Evolutionary conservation across 805 yeast species (phyloP), one percentile per base, ranked within the genome.

Genomic region (Kuraishia floccosa): DNA sequence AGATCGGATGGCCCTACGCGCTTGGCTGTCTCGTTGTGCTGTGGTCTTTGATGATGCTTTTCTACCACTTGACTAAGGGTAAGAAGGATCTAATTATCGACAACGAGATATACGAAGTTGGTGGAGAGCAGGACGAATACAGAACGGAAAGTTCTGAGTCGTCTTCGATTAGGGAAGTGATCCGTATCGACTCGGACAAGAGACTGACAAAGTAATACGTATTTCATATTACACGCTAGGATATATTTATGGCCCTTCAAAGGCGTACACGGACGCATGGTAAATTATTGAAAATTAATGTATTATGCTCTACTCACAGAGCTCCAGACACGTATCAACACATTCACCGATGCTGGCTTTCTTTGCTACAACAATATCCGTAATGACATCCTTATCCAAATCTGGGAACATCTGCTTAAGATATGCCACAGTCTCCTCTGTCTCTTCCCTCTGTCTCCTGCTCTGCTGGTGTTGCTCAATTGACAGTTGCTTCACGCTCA

Each of bases 351-450:
- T 60, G 30, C 76, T 61, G 20, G 79, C 78, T 38, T 70, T 64
- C 46, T 77, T 80, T 50, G 76, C 71, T 2, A 57, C 54, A 20
- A 85, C 65, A 3, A 85, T 75, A 46, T 85, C 95, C 33, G 65
- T 68, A 30, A 86, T 63, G 1, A 86, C 56, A 1, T 71, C 81
- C 30, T 58, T 56, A 41, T 84, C 94, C 37, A 85, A 57, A 27
- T 60, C 62, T 0, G 94, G 93, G 50, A 86, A 85, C 73, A 86
- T 80, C 29, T 73, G 74, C 18, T 56, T 54, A 32, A 85, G 58
- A 3, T 69, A 68, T 2, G 53, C 54, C 16, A 66, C 58, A 2
- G 74, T 65, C 26, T 63, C 60, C 13, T 57, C 51, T 24, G 55
- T 60, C 36, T 72, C 76, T 34, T 60, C 50, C 18, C 51, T 55